Evolutionary conservation across 2,329 filamentous ascomycete genomes (phyloP).

Genomic region (Pestalotiopsis sp.): DNA sequence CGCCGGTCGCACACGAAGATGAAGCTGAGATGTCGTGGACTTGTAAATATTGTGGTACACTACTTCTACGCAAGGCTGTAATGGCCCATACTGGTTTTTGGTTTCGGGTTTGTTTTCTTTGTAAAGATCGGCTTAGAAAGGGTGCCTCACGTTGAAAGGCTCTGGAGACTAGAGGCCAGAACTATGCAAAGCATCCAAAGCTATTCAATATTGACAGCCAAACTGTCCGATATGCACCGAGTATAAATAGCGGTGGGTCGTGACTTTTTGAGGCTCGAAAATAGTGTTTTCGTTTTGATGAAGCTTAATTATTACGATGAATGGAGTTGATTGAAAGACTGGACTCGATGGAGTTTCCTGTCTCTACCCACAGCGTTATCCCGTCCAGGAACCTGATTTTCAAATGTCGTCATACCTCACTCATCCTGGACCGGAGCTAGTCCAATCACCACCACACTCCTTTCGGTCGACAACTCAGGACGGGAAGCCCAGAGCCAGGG

Average conservation of each 20-base stretch:
- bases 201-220: not conserved
- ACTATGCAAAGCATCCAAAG: too few species aligned
- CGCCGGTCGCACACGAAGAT: not conserved
- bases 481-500: constrained; percentile 8
- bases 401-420: constrained; percentile 9
- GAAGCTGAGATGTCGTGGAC: too few species aligned
- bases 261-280: not conserved
- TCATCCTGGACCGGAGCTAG: not conserved
- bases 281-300: not conserved
- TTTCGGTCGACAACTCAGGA: constrained; percentile 2
- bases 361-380: not conserved
- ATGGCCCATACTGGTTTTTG: too few species aligned
- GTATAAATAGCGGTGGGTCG: not conserved
- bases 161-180: too few species aligned
- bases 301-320: not conserved
- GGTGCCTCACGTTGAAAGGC: too few species aligned
- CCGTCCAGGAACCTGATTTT: constrained; percentile 3
- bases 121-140: too few species aligned
- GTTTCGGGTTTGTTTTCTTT: too few species aligned
- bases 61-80: not conserved
- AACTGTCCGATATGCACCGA: not conserved
- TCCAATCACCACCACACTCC: constrained; percentile 10
- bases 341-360: not conserved
- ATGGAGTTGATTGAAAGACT: not conserved
- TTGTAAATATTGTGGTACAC: not conserved